Base-by-base conservation (phyloP, 208 protist genomes). In the Acanthamoeba triangularis region DNA sequence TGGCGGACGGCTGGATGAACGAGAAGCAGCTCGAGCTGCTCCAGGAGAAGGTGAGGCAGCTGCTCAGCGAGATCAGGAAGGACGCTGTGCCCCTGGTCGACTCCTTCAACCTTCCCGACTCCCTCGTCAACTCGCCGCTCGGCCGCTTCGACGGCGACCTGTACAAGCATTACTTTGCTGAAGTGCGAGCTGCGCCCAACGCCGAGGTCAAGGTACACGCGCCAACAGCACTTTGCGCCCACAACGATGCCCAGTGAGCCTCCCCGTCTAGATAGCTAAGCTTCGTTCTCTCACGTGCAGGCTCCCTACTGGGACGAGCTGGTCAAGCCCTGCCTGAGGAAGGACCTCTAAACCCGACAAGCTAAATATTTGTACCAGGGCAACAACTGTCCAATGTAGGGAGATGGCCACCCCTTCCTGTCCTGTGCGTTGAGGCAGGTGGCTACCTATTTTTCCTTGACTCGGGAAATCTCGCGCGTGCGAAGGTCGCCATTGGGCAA, bases 291-390 rank as follows among this genome's bases (percentile, higher is more conserved):
- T 0, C 72, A 33, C 56, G 13, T 54, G 4, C 47, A 80, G 90
- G 90, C 90, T 18, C 90, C 90, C 67, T 94, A 94, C 69, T 94
- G 90, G 90, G 69, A 94, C 37, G 90, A 94, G 65, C 90, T 94
- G 30, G 90, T 94, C 16, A 94, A 84, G 69, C 90, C 90, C 30
- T 94, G 90, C 67, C 90, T 94, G 33, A 94, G 72, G 90, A 67
- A 94, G 72, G 90, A 94, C 69, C 90, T 94, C 20, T 63, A 18
- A 63, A 54, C 49, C 49, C 49, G 49, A 54, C 49, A 54, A 1
- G 37, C 37, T 41, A 41, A 41, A 41, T 41, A 41, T 41, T 3
- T 41, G 37, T 41, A 41, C 37, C 37, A 41, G 3, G 37, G 37
- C 37, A 41, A 41, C 37, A 41, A 3, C 37, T 41, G 37, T 41